These are phyloP conservation scores for Bipolaris sorokiniana DNA, from an alignment of 2,329 filamentous ascomycete species.

Conservation along the genomic window DNA sequence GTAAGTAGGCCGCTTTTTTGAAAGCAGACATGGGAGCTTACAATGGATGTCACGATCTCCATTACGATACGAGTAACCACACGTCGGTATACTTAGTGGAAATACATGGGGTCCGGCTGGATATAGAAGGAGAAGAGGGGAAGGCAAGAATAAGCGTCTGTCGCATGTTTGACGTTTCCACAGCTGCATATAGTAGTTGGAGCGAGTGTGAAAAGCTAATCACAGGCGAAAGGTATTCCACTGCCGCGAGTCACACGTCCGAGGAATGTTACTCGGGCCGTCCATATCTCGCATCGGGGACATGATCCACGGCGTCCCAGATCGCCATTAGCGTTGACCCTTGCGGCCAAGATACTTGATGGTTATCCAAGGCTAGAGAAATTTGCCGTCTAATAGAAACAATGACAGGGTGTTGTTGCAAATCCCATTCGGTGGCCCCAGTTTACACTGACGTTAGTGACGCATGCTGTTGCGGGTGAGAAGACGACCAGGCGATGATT, in stretches of 20 bases:
- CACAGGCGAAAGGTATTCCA: background rate
- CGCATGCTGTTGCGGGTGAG: background rate
- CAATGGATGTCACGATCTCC: slow-evolving; percentile 9
- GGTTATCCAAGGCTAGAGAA: background rate
- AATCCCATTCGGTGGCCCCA: background rate
- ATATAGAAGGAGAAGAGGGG: background rate
- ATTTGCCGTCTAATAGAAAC: background rate
- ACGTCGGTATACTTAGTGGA: background rate
- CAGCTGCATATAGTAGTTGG: slow-evolving; percentile 1
- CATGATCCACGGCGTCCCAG: slow-evolving; percentile 6
- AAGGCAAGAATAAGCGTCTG: background rate
- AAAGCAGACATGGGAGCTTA: background rate
- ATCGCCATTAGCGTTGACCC: slow-evolving; percentile 10
- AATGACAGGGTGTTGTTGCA: background rate
- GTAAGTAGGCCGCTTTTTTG: background rate
- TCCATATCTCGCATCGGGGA: background rate
- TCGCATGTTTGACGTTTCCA: slow-evolving; percentile 4
- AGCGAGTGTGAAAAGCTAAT: background rate
- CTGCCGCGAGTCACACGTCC: background rate
- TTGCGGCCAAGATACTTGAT: background rate
- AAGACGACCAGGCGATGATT: background rate
- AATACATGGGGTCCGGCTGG: background rate
- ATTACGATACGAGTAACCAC: background rate
- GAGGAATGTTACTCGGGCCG: background rate
- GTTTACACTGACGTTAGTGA: background rate